Percentiles rank a stretch among this genome's conserved stretches.
phyloP scores from a whole-genome alignment of 2,329 filamentous ascomycete species.

The Reticulascus tulasneorum region DNA sequence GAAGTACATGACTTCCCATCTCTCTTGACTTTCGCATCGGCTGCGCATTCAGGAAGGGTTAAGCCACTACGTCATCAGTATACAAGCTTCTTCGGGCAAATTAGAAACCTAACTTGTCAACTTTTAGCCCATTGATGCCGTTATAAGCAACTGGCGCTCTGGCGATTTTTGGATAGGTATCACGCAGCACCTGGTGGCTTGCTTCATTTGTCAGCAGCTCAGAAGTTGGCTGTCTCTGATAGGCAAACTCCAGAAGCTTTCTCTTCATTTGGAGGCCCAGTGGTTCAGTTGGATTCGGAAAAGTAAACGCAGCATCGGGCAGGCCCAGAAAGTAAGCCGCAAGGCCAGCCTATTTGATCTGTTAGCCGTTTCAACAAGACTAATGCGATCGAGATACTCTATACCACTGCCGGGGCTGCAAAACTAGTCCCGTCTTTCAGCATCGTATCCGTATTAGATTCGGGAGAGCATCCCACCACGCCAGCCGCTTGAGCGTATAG shows the following conservation, averaged over 20 bases:
- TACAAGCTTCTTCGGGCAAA: too few relatives aligned
- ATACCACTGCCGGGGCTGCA: slow-evolving; percentile 1
- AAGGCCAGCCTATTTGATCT: background rate
- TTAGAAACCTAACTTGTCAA: too few relatives aligned
- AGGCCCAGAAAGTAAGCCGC: slow-evolving; percentile 2
- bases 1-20: too few relatives aligned
- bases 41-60: too few relatives aligned
- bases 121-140: background rate
- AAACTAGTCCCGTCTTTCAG: slow-evolving; percentile 1
- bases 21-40: too few relatives aligned
- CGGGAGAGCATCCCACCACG: background rate
- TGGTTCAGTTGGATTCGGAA: background rate
- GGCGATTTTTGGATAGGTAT: background rate
- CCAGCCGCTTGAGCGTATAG: background rate
- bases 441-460: background rate
- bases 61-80: too few relatives aligned
- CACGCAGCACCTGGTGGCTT: too few relatives aligned
- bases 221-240: background rate
- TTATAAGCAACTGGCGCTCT: background rate
- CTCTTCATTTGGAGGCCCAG: slow-evolving; percentile 1
- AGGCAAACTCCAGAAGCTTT: background rate
- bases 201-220: background rate
- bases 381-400: too few relatives aligned
- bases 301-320: background rate
- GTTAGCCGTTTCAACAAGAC: background rate